Conservation (phyloP, 257 asterid genomes). For the Fraxinus excelsior region DNA sequence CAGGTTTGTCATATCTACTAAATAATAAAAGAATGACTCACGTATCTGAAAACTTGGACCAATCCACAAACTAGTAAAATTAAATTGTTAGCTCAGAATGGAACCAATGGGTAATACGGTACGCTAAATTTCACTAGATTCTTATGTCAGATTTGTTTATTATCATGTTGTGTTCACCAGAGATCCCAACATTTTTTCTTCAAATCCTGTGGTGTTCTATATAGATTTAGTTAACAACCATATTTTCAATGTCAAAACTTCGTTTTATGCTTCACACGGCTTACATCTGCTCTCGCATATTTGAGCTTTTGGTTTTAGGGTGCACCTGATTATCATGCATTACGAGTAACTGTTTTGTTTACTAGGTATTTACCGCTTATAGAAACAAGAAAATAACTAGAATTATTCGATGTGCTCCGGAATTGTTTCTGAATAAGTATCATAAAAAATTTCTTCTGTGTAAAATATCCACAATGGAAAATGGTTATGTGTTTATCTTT, state of each 20-base stretch:
- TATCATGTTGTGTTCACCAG: neutral
- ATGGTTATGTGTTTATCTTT: neutral
- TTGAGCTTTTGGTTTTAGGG: neutral
- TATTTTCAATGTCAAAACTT: neutral
- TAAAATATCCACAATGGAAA: neutral
- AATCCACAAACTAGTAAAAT: neutral
- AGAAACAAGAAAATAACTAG: neutral
- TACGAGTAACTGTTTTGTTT: neutral
- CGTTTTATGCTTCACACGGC: neutral
- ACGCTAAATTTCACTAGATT: neutral
- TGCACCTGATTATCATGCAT: neutral
- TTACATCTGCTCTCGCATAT: neutral
- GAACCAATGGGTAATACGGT: neutral
- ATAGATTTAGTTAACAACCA: neutral
- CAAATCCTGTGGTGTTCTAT: neutral
- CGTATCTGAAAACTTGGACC: neutral
- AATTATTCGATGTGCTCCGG: neutral
- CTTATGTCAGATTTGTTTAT: neutral
- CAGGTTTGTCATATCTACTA: neutral
- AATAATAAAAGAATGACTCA: neutral
- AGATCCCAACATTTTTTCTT: neutral
- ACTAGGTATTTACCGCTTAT: neutral
- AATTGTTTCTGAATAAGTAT: neutral
- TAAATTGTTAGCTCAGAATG: neutral
- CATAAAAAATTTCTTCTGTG: neutral